phyloP scores from a whole-genome alignment of 2,329 filamentous ascomycete species.

The Exophiala dermatitidis region DNA sequence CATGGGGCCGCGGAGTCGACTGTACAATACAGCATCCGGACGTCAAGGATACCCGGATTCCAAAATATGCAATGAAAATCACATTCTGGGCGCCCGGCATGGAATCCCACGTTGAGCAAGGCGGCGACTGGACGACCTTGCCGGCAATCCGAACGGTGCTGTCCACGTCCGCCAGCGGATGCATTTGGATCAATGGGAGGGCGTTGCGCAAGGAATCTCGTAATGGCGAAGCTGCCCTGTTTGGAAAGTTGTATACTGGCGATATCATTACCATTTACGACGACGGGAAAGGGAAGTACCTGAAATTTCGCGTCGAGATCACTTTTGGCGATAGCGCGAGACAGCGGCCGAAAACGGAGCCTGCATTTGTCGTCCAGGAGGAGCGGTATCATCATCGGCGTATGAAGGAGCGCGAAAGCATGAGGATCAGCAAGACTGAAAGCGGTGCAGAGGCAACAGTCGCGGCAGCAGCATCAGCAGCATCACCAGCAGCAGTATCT shows the following conservation, averaged over 20 bases:
- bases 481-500: too few relatives aligned
- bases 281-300: constrained; percentile 34
- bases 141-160: constrained; percentile 61
- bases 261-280: constrained; percentile 70
- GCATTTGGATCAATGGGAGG: constrained; percentile 71
- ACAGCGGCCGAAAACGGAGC: constrained; percentile 36
- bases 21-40: constrained; percentile 64
- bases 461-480: background rate
- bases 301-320: constrained; percentile 42
- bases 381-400: constrained; percentile 31
- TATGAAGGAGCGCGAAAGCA: constrained; percentile 22
- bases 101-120: constrained; percentile 51
- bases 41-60: constrained; percentile 61
- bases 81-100: constrained; percentile 65
- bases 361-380: constrained; percentile 37
- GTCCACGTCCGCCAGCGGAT: constrained; percentile 67
- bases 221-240: constrained; percentile 47
- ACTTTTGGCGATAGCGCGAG: constrained; percentile 41
- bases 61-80: constrained; percentile 73
- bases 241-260: constrained; percentile 64
- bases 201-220: constrained; percentile 52
- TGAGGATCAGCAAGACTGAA: constrained; percentile 13
- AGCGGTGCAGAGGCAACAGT: constrained; percentile 2
- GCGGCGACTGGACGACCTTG: constrained; percentile 49
- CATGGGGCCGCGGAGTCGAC: constrained; percentile 65